These are phyloP conservation scores for Pichia kudriavzevii DNA, from an alignment of 1,139 yeast species.

Conservation along the genomic window DNA sequence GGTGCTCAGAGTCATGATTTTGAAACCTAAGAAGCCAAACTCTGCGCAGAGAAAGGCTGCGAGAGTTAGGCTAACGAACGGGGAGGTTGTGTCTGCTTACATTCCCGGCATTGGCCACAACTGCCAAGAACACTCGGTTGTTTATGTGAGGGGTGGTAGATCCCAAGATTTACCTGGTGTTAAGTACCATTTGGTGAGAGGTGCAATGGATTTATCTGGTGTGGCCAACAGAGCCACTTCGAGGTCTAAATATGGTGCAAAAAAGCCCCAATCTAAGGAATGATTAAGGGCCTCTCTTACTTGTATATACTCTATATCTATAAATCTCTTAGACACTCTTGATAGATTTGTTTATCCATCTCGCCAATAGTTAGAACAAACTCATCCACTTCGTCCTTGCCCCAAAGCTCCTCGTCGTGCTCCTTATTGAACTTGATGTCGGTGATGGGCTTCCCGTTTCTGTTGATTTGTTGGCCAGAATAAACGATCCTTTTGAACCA, in stretches of 20 bases:
- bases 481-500: constrained; percentile 52
- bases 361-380: constrained; percentile 23
- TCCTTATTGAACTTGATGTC: constrained; percentile 26
- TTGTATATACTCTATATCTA: constrained; percentile 5
- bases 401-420: constrained; percentile 13
- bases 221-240: constrained; percentile 89
- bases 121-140: constrained; percentile 96
- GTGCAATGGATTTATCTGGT: constrained; percentile 88
- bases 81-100: constrained; percentile 82
- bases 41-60: constrained; percentile 97
- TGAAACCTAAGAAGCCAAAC: constrained; percentile 96
- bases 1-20: constrained; percentile 86
- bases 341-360: constrained; percentile 33
- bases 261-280: constrained; percentile 60
- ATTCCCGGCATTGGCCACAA: constrained; percentile 99
- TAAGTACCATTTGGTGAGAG: constrained; percentile 88
- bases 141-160: constrained; percentile 93
- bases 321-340: constrained; percentile 32
- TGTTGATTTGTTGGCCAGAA: constrained; percentile 32
- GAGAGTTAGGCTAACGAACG: constrained; percentile 88
- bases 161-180: constrained; percentile 99
- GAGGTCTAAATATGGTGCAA: constrained; percentile 90
- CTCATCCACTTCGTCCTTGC: constrained; percentile 9
- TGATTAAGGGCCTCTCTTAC: constrained; percentile 5
- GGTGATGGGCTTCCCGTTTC: constrained; percentile 24